A percentile compares a stretch with the other conserved stretches of the same genome.
Evolutionary conservation across 73 alveolate species (phyloP).

Genomic region (Stentor coeruleus): DNA sequence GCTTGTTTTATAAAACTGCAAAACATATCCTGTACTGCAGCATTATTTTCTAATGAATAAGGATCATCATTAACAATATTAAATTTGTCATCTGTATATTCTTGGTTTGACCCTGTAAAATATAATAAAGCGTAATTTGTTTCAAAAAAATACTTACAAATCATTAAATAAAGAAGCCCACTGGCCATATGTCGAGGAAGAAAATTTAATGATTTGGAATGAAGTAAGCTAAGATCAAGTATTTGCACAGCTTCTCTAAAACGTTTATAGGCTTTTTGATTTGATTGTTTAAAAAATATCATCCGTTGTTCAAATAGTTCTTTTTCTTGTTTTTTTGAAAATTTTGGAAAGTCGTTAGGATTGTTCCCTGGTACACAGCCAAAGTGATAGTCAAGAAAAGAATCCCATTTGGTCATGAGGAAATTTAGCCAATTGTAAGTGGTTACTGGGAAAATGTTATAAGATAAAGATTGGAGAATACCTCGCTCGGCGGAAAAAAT

Average conservation of each 20-base stretch:
- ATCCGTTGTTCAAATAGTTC: background rate
- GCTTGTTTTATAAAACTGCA: background rate
- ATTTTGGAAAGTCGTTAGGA: background rate
- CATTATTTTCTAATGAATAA: background rate
- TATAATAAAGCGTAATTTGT: conserved; percentile 1
- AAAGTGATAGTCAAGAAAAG: conserved; percentile 15
- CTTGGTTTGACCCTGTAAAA: background rate
- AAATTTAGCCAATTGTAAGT: background rate
- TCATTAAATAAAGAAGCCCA: conserved; percentile 20
- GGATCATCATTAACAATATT: conserved; percentile 7
- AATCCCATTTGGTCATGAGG: conserved; percentile 46
- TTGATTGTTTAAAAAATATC: conserved; percentile 34
- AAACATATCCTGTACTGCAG: background rate
- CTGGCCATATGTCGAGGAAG: background rate
- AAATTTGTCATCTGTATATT: conserved; percentile 30
- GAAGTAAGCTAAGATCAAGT: conserved; percentile 36
- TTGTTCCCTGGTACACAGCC: background rate
- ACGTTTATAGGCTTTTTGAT: conserved; percentile 30
- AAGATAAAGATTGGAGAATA: background rate
- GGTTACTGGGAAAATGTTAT: background rate
- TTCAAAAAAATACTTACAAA: background rate
- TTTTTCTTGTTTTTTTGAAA: background rate
- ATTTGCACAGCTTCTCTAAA: conserved; percentile 36
- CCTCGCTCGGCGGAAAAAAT: background rate
- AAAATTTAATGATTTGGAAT: conserved; percentile 12